phyloP scores from a whole-genome alignment of 148 eudicot species.

The Rhododendron griersonianum region DNA sequence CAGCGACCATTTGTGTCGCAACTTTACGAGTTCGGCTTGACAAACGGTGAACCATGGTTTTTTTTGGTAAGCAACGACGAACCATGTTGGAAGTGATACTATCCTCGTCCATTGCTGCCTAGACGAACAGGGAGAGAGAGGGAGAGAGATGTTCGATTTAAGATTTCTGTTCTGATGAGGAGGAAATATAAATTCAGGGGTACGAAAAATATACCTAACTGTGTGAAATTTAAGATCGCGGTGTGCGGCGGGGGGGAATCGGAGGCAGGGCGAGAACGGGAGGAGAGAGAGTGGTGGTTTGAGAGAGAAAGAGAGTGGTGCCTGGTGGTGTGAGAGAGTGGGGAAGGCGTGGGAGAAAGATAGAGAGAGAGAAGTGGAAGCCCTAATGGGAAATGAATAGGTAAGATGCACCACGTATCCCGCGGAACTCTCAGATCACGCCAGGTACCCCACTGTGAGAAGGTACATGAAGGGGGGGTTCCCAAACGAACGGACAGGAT shows the following conservation, averaged over 20 bases:
- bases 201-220: background rate
- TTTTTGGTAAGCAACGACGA: slow-evolving; percentile 15
- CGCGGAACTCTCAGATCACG: no score
- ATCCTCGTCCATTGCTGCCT: slow-evolving; percentile 72
- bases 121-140: background rate
- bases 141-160: background rate
- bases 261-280: background rate
- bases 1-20: slow-evolving; percentile 88
- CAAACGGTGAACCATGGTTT: slow-evolving; percentile 18
- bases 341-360: no score
- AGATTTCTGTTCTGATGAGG: background rate
- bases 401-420: no score
- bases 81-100: slow-evolving; percentile 22
- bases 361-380: no score
- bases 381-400: no score
- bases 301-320: no score
- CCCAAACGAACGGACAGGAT: no score
- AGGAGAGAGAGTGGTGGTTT: background rate
- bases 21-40: slow-evolving; percentile 75
- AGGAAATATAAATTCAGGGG: background rate
- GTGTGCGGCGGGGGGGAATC: background rate
- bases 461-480: no score
- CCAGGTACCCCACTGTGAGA: no score
- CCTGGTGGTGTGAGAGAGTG: no score
- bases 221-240: background rate